A percentile compares a stretch with the other conserved stretches of the same genome.
These are phyloP conservation scores for Tylopilus subfusipes DNA, from an alignment of 768 basidiomycete genomes.

Conservation along the genomic window DNA sequence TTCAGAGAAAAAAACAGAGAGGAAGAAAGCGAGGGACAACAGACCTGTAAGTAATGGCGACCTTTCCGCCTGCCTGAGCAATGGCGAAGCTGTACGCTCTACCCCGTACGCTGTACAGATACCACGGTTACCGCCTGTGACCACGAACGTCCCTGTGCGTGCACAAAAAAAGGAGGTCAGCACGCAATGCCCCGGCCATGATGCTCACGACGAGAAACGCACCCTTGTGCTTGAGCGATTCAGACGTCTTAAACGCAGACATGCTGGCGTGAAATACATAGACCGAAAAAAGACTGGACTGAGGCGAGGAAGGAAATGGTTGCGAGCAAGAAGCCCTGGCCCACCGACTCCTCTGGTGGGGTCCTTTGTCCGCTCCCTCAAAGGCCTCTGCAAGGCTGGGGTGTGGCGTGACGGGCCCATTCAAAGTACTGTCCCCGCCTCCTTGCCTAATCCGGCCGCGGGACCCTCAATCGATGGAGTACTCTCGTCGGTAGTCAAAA, in stretches of 20 bases:
- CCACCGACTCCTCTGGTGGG: background rate
- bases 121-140: constrained; percentile 62
- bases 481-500: background rate
- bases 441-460: constrained; percentile 5
- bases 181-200: background rate
- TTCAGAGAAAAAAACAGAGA: background rate
- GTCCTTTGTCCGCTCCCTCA: constrained; percentile 8
- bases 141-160: constrained; percentile 44
- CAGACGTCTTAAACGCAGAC: constrained; percentile 5
- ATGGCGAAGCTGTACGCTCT: constrained; percentile 50
- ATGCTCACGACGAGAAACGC: background rate
- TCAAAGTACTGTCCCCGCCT: constrained; percentile 1
- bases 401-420: no score
- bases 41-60: constrained; percentile 61
- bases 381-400: constrained; percentile 17
- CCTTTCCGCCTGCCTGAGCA: constrained; percentile 51
- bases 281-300: background rate
- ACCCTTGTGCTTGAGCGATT: constrained; percentile 20
- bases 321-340: background rate
- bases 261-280: constrained; percentile 11
- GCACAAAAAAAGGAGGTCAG: background rate
- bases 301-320: background rate
- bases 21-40: background rate
- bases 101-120: no score
- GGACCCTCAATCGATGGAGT: background rate